Conservation (phyloP, 176 grass and related monocot genomes). For the Aegilops tauschii region DNA sequence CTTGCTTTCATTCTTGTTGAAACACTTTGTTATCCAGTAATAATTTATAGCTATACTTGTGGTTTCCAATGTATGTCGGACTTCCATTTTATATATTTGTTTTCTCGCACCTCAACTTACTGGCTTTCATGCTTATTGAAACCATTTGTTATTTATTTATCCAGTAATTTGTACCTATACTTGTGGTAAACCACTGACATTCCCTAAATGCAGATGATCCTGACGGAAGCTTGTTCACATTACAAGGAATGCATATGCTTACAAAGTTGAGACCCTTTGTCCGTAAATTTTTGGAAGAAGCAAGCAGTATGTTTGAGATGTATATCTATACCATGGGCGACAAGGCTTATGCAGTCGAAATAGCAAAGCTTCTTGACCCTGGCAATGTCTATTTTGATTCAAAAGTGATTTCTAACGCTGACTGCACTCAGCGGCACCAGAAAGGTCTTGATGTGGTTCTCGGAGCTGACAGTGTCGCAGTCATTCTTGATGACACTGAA, state of each 20-base stretch:
- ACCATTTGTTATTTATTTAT: background rate
- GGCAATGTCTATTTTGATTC: constrained; percentile 71
- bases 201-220: constrained; percentile 58
- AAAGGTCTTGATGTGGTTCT: constrained; percentile 97
- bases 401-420: constrained; percentile 86
- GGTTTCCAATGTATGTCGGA: background rate
- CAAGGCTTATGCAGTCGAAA: constrained; percentile 82
- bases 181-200: background rate
- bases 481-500: constrained; percentile 97
- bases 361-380: constrained; percentile 93
- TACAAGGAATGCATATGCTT: constrained; percentile 75
- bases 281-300: constrained; percentile 73
- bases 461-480: constrained; percentile 68
- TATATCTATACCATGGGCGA: constrained; percentile 98
- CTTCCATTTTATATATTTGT: background rate
- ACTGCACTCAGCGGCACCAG: constrained; percentile 78
- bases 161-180: background rate
- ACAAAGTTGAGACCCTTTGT: constrained; percentile 93
- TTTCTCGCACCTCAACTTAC: background rate
- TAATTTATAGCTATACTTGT: background rate
- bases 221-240: constrained; percentile 58
- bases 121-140: constrained; percentile 15
- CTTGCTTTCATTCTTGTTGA: constrained; percentile 17
- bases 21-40: background rate
- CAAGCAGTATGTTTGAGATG: constrained; percentile 85